phyloP scores from a whole-genome alignment of 352 stramenopile genomes.

The Pythium brachiatum region DNA sequence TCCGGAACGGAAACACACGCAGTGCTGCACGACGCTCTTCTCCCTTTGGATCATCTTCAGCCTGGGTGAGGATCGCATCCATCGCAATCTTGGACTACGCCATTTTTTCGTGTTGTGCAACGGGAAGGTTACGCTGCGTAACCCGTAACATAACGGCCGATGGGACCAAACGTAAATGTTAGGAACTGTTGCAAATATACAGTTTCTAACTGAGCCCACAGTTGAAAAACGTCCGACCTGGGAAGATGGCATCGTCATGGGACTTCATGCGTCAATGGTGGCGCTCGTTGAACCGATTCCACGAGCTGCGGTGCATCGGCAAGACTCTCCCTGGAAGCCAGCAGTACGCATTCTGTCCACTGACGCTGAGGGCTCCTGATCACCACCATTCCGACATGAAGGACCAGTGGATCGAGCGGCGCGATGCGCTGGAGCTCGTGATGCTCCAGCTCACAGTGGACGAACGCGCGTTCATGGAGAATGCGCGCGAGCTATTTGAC shows the following conservation, averaged over 20 bases:
- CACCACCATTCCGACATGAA: neutral
- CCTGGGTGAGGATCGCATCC: neutral
- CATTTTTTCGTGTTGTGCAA: too few species aligned
- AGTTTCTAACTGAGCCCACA: too few species aligned
- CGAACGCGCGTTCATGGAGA: slow-evolving; percentile 6
- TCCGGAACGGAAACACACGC: neutral
- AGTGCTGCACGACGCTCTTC: neutral
- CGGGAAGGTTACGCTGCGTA: too few species aligned
- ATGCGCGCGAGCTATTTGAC: neutral
- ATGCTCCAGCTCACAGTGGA: slow-evolving; percentile 4
- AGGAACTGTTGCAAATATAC: too few species aligned
- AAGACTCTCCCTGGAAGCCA: neutral
- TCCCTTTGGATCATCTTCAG: neutral
- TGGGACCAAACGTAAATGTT: too few species aligned
- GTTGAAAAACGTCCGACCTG: too few species aligned
- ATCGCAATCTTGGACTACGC: neutral
- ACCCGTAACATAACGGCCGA: too few species aligned
- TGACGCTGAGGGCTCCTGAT: neutral
- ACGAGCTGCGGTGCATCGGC: neutral
- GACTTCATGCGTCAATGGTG: slow-evolving; percentile 14
- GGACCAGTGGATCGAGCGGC: neutral
- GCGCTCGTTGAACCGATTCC: neutral
- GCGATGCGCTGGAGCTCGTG: slow-evolving; percentile 14
- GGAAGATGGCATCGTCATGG: neutral
- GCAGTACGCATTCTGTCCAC: neutral